Percentiles rank a stretch among this genome's conserved stretches.
These are phyloP conservation scores for Colletotrichum simmondsii DNA, from an alignment of 2,329 filamentous ascomycete species.

Conservation along the genomic window DNA sequence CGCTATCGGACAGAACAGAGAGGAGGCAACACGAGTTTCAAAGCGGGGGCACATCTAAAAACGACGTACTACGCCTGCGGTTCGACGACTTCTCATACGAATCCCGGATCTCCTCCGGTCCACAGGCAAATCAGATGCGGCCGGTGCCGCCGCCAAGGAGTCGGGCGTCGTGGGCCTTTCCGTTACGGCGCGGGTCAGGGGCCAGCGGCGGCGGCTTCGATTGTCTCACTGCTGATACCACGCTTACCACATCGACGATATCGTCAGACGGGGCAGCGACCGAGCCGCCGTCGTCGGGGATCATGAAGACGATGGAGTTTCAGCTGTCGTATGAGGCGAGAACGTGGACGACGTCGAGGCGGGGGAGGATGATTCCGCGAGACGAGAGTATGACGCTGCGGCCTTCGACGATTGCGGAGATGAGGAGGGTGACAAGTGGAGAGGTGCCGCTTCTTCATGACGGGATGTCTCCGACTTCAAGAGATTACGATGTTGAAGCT, in stretches of 20 bases:
- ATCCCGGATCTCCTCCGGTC: slow-evolving; percentile 21
- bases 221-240: not conserved
- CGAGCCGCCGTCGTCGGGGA: slow-evolving; percentile 13
- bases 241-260: not conserved
- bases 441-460: not conserved
- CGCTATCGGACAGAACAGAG: not conserved
- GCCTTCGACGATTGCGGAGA: slow-evolving; percentile 8
- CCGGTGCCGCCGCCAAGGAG: not conserved
- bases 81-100: slow-evolving; percentile 30
- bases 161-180: slow-evolving; percentile 11
- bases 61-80: slow-evolving; percentile 19
- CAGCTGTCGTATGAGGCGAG: slow-evolving; percentile 20
- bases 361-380: not conserved
- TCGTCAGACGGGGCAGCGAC: not conserved
- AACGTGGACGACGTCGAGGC: slow-evolving; percentile 1
- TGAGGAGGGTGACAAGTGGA: not conserved
- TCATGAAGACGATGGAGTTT: slow-evolving; percentile 32
- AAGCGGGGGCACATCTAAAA: not conserved
- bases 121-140: not conserved
- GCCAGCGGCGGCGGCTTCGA: not conserved
- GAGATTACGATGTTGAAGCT: not conserved
- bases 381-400: not conserved
- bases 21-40: not conserved
- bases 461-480: not conserved
- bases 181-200: not conserved